A percentile compares a stretch with the other conserved stretches of the same genome.
phyloP scores from a whole-genome alignment of 257 asterid genomes.

The Coffea eugenioides region DNA sequence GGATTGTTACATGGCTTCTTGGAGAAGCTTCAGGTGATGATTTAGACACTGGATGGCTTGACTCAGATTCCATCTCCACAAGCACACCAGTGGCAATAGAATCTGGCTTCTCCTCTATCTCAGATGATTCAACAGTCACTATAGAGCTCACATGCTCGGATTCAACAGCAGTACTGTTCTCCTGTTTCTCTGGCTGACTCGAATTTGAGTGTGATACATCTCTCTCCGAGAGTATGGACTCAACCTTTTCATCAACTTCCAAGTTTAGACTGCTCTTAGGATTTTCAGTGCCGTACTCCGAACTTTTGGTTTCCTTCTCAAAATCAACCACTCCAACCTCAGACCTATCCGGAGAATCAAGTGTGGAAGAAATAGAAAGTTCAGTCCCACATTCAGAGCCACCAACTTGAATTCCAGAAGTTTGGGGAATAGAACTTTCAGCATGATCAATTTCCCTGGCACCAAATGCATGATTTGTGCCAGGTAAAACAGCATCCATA shows the following conservation, averaged over 20 bases:
- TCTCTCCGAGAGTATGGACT: constrained; percentile 31
- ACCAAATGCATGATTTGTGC: constrained; percentile 34
- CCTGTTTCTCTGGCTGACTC: constrained; percentile 34
- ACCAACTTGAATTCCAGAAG: constrained; percentile 45
- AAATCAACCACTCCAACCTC: constrained; percentile 47
- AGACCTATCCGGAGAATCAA: constrained; percentile 76
- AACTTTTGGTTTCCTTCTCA: constrained; percentile 39
- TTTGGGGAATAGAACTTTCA: constrained; percentile 37
- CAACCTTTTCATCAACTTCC: constrained; percentile 38
- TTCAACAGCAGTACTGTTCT: constrained; percentile 24
- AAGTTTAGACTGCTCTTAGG: constrained; percentile 30
- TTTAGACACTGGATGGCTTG: constrained; percentile 31
- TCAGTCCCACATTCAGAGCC: constrained; percentile 91
- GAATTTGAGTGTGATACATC: constrained; percentile 33
- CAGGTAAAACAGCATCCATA: constrained; percentile 36
- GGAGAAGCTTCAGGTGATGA: constrained; percentile 78
- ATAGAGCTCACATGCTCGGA: constrained; percentile 29
- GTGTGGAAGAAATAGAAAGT: constrained; percentile 76
- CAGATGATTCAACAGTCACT: constrained; percentile 27
- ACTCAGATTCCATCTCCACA: constrained; percentile 43
- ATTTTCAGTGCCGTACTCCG: constrained; percentile 30
- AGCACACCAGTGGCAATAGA: constrained; percentile 33
- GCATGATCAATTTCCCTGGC: constrained; percentile 39
- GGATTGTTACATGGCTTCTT: constrained; percentile 52
- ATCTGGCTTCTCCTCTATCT: constrained; percentile 43